Evolutionary conservation across 2,329 filamentous ascomycete species (phyloP).

Genomic region (Emergomyces orientalis): DNA sequence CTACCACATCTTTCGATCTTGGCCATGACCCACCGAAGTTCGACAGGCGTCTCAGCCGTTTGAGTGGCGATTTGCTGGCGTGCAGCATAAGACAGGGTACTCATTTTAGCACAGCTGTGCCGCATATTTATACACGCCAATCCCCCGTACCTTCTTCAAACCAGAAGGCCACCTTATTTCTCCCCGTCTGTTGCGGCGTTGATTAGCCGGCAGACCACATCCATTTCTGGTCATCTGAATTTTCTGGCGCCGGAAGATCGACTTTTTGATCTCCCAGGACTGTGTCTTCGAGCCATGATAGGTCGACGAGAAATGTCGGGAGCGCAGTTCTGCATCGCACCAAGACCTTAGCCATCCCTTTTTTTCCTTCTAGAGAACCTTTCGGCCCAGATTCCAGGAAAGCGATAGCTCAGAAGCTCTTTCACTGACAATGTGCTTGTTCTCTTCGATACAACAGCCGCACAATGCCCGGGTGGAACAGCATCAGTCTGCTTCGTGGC

Average conservation of each 20-base stretch:
- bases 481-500: not conserved
- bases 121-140: not conserved
- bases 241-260: conserved; percentile 2
- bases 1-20: not conserved
- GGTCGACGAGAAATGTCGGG: not conserved
- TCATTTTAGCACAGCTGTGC: not conserved
- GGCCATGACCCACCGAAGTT: not conserved
- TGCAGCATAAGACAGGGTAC: not conserved
- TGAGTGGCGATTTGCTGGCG: not conserved
- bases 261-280: not conserved
- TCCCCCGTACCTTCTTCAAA: not conserved
- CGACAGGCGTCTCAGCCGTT: not conserved
- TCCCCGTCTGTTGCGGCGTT: not conserved
- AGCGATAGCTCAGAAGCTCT: not conserved
- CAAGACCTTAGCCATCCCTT: not conserved
- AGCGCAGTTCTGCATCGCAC: not conserved
- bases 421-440: not conserved
- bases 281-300: not conserved
- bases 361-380: not conserved
- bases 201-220: not conserved
- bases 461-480: not conserved
- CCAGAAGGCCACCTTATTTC: not conserved
- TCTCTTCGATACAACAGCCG: not conserved
- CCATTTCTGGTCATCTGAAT: conserved; percentile 5
- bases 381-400: not conserved